phyloP scores from a whole-genome alignment of 768 basidiomycete genomes.

The Russula griseocarnosa region DNA sequence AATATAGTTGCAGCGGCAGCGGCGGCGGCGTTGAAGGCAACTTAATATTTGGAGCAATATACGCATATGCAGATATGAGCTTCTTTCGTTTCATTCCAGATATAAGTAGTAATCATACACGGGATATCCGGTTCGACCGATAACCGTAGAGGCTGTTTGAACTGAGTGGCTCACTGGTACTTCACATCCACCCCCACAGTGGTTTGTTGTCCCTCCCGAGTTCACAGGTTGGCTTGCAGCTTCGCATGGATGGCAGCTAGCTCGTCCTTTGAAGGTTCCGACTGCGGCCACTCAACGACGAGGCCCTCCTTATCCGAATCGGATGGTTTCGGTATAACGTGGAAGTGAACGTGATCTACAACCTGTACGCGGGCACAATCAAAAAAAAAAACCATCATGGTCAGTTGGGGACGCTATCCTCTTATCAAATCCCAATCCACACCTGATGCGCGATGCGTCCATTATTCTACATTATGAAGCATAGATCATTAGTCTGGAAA shows the following conservation, averaged over 20 bases:
- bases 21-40: neutral
- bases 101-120: neutral
- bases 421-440: neutral
- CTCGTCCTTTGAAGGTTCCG: slow-evolving; percentile 58
- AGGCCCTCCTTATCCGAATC: slow-evolving; percentile 65
- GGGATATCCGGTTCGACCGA: neutral
- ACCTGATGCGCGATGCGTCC: slow-evolving; percentile 52
- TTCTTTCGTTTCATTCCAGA: neutral
- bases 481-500: neutral
- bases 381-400: neutral
- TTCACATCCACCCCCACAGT: neutral
- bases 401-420: neutral
- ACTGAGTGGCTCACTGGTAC: no score
- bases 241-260: slow-evolving; percentile 56
- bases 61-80: neutral
- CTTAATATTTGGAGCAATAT: neutral
- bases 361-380: slow-evolving; percentile 37
- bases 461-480: slow-evolving; percentile 55
- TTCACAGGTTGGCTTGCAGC: slow-evolving; percentile 51
- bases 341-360: slow-evolving; percentile 89
- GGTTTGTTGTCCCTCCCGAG: neutral
- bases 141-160: no score
- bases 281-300: slow-evolving; percentile 73
- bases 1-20: neutral
- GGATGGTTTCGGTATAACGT: slow-evolving; percentile 88